A percentile compares a stretch with the other conserved stretches of the same genome.
Conservation (phyloP, 805 yeast genomes). For the Saccharomyces kudriavzevii region DNA sequence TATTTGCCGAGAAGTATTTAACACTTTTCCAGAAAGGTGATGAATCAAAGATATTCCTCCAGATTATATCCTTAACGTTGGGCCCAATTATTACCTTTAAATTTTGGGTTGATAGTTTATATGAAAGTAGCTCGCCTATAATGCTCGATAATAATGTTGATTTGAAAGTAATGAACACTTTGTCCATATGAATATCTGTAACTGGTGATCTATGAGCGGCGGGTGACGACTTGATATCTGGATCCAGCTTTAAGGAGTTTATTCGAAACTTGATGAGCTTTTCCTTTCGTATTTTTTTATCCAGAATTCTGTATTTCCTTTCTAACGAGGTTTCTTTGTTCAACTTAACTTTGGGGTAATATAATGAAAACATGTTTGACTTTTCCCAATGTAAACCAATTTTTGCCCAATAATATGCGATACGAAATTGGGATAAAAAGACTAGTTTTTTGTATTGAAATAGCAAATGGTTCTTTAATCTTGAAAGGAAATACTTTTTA, state of each 20-base stretch:
- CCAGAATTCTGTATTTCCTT: slow-evolving; percentile 19
- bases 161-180: slow-evolving; percentile 57
- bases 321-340: not conserved
- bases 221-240: not conserved
- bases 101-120: slow-evolving; percentile 33
- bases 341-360: not conserved
- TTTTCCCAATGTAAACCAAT: not conserved
- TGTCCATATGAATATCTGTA: slow-evolving; percentile 22
- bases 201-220: not conserved
- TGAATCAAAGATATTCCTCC: slow-evolving; percentile 50
- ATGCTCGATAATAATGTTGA: slow-evolving; percentile 50
- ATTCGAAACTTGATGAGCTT: not conserved
- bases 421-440: not conserved
- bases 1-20: slow-evolving; percentile 38
- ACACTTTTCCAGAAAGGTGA: slow-evolving; percentile 32
- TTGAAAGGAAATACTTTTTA: not conserved
- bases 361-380: not conserved
- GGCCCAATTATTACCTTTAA: slow-evolving; percentile 44
- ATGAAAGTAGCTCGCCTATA: slow-evolving; percentile 43
- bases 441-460: not conserved
- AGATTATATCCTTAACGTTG: slow-evolving; percentile 59
- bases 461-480: not conserved
- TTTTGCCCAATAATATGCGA: not conserved
- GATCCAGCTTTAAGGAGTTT: not conserved
- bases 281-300: slow-evolving; percentile 1